phyloP scores from a whole-genome alignment of 345 rosid genomes.

The Populus simonii region DNA sequence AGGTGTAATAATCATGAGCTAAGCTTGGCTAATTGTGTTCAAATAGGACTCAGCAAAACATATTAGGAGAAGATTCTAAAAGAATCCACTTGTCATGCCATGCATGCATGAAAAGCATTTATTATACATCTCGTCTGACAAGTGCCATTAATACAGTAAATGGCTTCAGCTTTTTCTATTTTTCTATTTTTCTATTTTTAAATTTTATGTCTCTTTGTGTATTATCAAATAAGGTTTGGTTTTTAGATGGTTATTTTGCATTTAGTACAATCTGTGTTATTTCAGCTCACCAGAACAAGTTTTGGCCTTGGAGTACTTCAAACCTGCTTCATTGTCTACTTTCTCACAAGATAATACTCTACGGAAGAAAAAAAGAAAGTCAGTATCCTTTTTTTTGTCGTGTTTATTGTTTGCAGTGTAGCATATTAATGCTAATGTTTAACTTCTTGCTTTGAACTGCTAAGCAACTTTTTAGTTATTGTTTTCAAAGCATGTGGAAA shows the following conservation, averaged over 20 bases:
- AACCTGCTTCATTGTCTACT: conserved; percentile 19
- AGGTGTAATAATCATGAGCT: not conserved
- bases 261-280: conserved; percentile 6
- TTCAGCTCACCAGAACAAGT: conserved; percentile 35
- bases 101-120: not conserved
- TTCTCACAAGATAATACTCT: conserved; percentile 23
- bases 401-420: not conserved
- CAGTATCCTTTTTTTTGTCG: conserved; percentile 11
- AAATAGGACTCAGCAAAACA: too few relatives aligned
- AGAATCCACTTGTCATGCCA: not conserved
- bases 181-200: not conserved
- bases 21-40: too few relatives aligned
- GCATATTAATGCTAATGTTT: not conserved
- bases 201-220: not conserved
- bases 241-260: not conserved
- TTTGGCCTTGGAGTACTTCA: conserved; percentile 20
- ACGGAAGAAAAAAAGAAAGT: conserved; percentile 35
- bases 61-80: not conserved
- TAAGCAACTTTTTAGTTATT: not conserved
- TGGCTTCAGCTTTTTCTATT: not conserved
- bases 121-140: not conserved
- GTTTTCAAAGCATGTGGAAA: not conserved
- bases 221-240: not conserved
- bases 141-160: not conserved
- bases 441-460: not conserved